Percentiles rank a stretch among this genome's conserved stretches.
These are phyloP conservation scores for Whalleya microplaca DNA, from an alignment of 2,329 filamentous ascomycete genomes.

Conservation along the genomic window DNA sequence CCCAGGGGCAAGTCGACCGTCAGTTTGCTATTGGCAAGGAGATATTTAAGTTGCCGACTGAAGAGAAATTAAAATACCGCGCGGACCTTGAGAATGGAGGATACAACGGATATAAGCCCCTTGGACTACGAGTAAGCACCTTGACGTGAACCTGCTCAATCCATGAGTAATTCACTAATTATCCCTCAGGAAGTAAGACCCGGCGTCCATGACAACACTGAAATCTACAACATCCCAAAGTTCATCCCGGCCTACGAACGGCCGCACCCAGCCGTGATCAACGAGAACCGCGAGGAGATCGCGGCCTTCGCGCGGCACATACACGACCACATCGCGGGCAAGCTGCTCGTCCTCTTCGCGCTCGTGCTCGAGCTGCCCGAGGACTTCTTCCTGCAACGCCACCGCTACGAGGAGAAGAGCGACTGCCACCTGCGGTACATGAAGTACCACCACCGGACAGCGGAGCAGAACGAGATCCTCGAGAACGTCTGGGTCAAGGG, in stretches of 20 bases:
- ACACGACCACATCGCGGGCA: constrained; percentile 37
- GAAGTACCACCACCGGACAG: constrained; percentile 55
- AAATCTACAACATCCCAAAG: constrained; percentile 47
- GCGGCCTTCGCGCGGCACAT: constrained; percentile 42
- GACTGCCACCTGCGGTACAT: constrained; percentile 64
- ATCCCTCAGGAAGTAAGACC: constrained; percentile 35
- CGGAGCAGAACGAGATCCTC: constrained; percentile 46
- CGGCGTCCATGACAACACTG: constrained; percentile 42
- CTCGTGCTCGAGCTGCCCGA: constrained; percentile 61
- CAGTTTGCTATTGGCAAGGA: constrained; percentile 65
- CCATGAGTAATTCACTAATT: background rate
- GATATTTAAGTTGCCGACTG: constrained; percentile 58
- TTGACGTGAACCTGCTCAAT: background rate
- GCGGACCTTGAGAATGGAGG: constrained; percentile 54
- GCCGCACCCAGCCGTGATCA: constrained; percentile 40
- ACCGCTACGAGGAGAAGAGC: constrained; percentile 56
- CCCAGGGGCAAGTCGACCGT: constrained; percentile 60
- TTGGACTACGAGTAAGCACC: constrained; percentile 41
- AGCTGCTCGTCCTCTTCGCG: constrained; percentile 42
- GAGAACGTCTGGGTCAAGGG: constrained; percentile 43
- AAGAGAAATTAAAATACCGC: constrained; percentile 63
- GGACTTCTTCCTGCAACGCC: constrained; percentile 56
- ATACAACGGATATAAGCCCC: constrained; percentile 60
- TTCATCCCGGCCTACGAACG: constrained; percentile 41
- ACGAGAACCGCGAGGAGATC: constrained; percentile 36